These are phyloP conservation scores for Hortiboletus campestris DNA, from an alignment of 768 basidiomycete genomes.

Conservation along the genomic window DNA sequence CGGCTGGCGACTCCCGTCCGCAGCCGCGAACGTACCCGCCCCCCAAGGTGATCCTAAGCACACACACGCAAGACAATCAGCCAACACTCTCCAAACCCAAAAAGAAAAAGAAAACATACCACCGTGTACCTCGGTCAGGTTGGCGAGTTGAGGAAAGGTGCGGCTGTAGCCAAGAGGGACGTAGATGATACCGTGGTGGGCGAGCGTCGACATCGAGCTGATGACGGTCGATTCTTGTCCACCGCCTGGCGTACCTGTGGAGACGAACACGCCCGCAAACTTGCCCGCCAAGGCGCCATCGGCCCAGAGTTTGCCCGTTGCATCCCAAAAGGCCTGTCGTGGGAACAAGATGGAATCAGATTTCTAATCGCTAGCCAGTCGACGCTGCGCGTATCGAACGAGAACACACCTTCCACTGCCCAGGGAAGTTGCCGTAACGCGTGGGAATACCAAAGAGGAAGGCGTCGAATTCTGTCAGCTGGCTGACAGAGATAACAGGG, in stretches of 20 bases:
- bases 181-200: conserved; percentile 70
- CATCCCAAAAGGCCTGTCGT: conserved; percentile 69
- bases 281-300: conserved; percentile 66
- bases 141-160: conserved; percentile 42
- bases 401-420: conserved; percentile 58
- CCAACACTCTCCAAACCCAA: neutral
- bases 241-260: conserved; percentile 67
- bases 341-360: neutral
- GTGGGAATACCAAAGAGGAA: conserved; percentile 44
- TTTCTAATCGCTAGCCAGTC: neutral
- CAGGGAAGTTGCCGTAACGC: conserved; percentile 47
- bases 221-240: conserved; percentile 68
- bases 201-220: conserved; percentile 52
- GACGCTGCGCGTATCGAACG: neutral
- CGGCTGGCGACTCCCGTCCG: conserved; percentile 50
- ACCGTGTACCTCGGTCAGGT: conserved; percentile 52
- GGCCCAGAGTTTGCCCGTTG: conserved; percentile 66
- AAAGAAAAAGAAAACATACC: conserved; percentile 38
- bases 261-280: conserved; percentile 72
- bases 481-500: conserved; percentile 15
- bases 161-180: conserved; percentile 69
- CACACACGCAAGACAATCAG: neutral
- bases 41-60: conserved; percentile 72
- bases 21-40: conserved; percentile 58
- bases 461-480: conserved; percentile 32